A percentile compares a stretch with the other conserved stretches of the same genome.
These are phyloP conservation scores for Talaromyces proteolyticus DNA, from an alignment of 495 filamentous ascomycete species.

Conservation along the genomic window DNA sequence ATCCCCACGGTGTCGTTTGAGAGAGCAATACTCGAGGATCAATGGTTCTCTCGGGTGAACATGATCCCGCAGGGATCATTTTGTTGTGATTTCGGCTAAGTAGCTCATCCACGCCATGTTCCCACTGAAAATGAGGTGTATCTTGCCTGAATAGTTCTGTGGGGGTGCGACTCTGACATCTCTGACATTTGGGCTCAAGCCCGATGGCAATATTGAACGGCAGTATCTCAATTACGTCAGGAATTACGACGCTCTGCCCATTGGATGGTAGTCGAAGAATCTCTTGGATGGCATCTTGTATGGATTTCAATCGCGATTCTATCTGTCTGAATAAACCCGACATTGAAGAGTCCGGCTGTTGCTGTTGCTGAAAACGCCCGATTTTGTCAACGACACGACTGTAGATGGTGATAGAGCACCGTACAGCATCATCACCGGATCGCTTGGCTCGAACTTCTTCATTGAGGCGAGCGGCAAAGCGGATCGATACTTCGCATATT, in stretches of 20 bases:
- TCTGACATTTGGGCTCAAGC: background rate
- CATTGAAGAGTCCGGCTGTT: background rate
- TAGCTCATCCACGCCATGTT: background rate
- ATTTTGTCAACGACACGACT: background rate
- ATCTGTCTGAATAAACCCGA: background rate
- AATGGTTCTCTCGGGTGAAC: background rate
- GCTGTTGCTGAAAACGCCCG: background rate
- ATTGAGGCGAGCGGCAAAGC: conserved; percentile 6
- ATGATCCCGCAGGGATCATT: background rate
- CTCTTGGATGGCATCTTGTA: background rate
- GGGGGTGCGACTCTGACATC: background rate
- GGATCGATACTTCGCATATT: conserved; percentile 6
- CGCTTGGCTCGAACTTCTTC: conserved; percentile 2
- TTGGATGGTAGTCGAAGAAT: background rate
- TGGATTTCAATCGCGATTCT: background rate
- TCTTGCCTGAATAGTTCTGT: too few species aligned
- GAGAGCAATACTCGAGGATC: background rate
- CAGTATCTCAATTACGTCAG: background rate
- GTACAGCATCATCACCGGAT: background rate
- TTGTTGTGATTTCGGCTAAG: background rate
- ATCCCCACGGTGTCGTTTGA: too few species aligned
- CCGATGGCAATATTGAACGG: background rate
- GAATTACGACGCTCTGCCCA: background rate
- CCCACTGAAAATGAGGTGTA: too few species aligned
- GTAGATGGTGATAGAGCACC: background rate